These are phyloP conservation scores for Calocera viscosa DNA, from an alignment of 768 basidiomycete genomes.

Conservation along the genomic window DNA sequence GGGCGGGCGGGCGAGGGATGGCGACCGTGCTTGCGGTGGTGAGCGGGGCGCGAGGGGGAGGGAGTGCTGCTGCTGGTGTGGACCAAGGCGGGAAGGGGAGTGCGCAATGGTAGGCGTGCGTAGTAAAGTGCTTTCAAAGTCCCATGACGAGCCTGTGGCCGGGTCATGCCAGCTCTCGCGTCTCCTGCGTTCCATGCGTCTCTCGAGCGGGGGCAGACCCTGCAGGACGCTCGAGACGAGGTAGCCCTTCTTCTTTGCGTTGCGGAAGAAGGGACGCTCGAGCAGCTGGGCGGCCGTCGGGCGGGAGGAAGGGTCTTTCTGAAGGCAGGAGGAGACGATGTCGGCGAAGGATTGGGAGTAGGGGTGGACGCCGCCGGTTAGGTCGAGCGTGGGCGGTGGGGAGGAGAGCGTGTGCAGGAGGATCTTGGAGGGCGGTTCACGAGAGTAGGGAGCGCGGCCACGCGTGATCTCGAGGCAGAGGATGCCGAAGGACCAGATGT, in stretches of 20 bases:
- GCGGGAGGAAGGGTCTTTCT: constrained; percentile 68
- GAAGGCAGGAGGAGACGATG: constrained; percentile 66
- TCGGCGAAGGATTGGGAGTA: constrained; percentile 77
- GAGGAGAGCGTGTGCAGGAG: constrained; percentile 45
- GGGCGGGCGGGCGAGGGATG: too few relatives aligned
- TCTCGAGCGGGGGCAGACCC: background rate
- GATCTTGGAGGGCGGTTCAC: constrained; percentile 59
- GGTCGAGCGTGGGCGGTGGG: constrained; percentile 58
- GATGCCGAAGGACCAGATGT: constrained; percentile 95
- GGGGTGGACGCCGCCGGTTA: constrained; percentile 54
- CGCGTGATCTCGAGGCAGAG: constrained; percentile 84
- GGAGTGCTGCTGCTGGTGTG: too few relatives aligned
- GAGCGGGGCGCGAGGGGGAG: too few relatives aligned
- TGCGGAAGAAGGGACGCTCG: constrained; percentile 64
- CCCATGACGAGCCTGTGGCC: background rate
- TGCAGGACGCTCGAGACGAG: constrained; percentile 60
- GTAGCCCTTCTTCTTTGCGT: constrained; percentile 64
- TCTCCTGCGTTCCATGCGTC: constrained; percentile 11
- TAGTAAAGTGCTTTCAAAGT: background rate
- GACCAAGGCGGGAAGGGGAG: too few relatives aligned
- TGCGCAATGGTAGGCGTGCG: background rate
- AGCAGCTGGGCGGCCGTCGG: constrained; percentile 71
- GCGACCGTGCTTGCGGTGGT: too few relatives aligned
- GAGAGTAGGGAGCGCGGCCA: constrained; percentile 74
- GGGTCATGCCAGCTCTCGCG: background rate